Evolutionary conservation across 2,329 filamentous ascomycete genomes (phyloP).

Genomic region (Neocucurbitaria cava): DNA sequence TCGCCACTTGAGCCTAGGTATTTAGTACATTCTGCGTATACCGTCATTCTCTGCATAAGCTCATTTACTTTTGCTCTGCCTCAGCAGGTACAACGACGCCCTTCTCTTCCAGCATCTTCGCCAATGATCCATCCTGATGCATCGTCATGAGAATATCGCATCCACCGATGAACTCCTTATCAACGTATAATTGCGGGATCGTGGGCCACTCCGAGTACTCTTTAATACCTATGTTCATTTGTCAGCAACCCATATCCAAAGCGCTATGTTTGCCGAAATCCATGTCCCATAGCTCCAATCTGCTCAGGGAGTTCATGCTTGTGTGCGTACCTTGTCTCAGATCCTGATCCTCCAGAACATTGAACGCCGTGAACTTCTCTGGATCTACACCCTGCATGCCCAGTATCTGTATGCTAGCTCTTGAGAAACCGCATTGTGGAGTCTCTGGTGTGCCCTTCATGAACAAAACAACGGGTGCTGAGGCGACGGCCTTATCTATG

Average conservation of each 20-base stretch:
- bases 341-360: slow-evolving; percentile 91
- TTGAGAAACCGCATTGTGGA: slow-evolving; percentile 95
- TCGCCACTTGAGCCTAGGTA: neutral
- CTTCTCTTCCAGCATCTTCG: slow-evolving; percentile 91
- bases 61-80: slow-evolving; percentile 24
- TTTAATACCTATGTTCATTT: slow-evolving; percentile 76
- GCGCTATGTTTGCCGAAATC: neutral
- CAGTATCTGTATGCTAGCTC: slow-evolving; percentile 92
- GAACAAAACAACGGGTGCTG: slow-evolving; percentile 93
- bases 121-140: slow-evolving; percentile 94
- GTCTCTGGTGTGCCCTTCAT: slow-evolving; percentile 99
- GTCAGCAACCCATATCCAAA: slow-evolving; percentile 12
- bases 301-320: neutral
- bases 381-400: slow-evolving; percentile 95
- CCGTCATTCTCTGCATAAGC: neutral
- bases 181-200: slow-evolving; percentile 93
- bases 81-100: slow-evolving; percentile 72
- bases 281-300: neutral
- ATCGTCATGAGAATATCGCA: slow-evolving; percentile 96
- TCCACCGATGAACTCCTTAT: slow-evolving; percentile 96
- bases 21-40: slow-evolving; percentile 7
- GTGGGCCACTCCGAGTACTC: slow-evolving; percentile 99
- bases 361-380: slow-evolving; percentile 95
- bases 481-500: slow-evolving; percentile 88
- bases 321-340: slow-evolving; percentile 72